phyloP scores from a whole-genome alignment of 2,329 filamentous ascomycete species.

The Acephala macrosclerotiorum region DNA sequence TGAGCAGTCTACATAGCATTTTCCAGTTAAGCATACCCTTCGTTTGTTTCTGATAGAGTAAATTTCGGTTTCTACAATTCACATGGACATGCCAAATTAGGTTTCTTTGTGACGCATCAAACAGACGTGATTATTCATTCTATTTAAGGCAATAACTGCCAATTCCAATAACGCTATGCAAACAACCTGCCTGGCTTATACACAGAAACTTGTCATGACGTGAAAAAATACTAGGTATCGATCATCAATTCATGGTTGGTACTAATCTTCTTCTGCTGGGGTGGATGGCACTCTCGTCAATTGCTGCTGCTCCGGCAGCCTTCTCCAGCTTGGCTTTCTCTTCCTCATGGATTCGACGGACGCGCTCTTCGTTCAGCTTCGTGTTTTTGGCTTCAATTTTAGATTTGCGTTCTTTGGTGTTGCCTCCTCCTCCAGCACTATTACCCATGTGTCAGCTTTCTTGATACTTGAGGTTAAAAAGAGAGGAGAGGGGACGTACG shows the following conservation, averaged over 20 bases:
- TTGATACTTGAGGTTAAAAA: background rate
- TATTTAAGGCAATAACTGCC: background rate
- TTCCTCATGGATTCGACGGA: constrained; percentile 39
- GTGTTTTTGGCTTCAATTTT: constrained; percentile 88
- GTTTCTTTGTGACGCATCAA: background rate
- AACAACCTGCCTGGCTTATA: background rate
- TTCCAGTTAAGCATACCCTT: constrained; percentile 26
- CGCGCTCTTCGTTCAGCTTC: constrained; percentile 72
- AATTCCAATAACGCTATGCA: background rate
- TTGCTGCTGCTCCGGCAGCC: constrained; percentile 22
- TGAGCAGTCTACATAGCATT: constrained; percentile 23
- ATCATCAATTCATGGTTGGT: constrained; percentile 14
- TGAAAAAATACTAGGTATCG: background rate
- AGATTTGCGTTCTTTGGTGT: constrained; percentile 72
- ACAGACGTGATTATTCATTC: background rate
- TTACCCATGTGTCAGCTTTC: constrained; percentile 28
- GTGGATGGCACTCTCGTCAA: constrained; percentile 41
- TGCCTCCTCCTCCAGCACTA: constrained; percentile 85
- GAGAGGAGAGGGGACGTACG: constrained; percentile 59
- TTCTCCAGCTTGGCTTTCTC: constrained; percentile 37
- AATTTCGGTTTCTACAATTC: constrained; percentile 7
- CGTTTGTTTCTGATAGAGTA: constrained; percentile 15
- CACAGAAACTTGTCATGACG: background rate
- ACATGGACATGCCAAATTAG: background rate
- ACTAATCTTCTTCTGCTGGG: constrained; percentile 40